A percentile compares a stretch with the other conserved stretches of the same genome.
phyloP scores from a whole-genome alignment of 441 rosid genomes.

The Daphne laureola region DNA sequence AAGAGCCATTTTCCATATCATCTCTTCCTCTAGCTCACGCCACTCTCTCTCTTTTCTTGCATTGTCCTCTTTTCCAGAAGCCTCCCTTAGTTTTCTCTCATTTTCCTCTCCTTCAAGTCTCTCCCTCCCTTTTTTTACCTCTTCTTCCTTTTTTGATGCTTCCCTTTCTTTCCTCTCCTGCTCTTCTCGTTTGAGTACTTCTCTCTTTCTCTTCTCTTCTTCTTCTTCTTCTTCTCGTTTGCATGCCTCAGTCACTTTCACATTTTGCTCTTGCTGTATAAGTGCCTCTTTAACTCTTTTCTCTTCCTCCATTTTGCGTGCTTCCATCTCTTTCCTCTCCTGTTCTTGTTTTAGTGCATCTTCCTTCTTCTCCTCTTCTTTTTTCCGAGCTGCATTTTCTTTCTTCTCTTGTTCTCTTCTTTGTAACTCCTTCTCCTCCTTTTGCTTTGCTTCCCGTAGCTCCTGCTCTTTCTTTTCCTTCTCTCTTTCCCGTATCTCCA shows the following conservation, averaged over 20 bases:
- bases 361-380: constrained; percentile 29
- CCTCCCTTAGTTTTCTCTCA: constrained; percentile 29
- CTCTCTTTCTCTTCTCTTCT: constrained; percentile 24
- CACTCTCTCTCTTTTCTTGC: constrained; percentile 27
- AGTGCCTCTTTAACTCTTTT: constrained; percentile 29
- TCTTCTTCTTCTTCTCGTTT: constrained; percentile 25
- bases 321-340: constrained; percentile 25
- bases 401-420: constrained; percentile 21
- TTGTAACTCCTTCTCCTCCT: constrained; percentile 14
- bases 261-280: constrained; percentile 26
- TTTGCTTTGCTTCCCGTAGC: constrained; percentile 24
- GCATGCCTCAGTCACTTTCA: constrained; percentile 22
- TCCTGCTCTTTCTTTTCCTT: constrained; percentile 27
- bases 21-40: constrained; percentile 31
- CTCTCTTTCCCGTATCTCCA: constrained; percentile 22
- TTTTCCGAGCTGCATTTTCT: constrained; percentile 21
- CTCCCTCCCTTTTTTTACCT: constrained; percentile 24
- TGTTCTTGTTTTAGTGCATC: constrained; percentile 27
- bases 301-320: constrained; percentile 26
- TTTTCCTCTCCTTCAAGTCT: constrained; percentile 28
- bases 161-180: constrained; percentile 24
- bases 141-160: constrained; percentile 26
- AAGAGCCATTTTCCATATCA: constrained; percentile 29
- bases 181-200: constrained; percentile 31
- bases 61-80: constrained; percentile 25